Percentiles rank a stretch among this genome's conserved stretches.
Evolutionary conservation across 1,284 basidiomycete species (phyloP).

Genomic region (Trichosporon faecale): DNA sequence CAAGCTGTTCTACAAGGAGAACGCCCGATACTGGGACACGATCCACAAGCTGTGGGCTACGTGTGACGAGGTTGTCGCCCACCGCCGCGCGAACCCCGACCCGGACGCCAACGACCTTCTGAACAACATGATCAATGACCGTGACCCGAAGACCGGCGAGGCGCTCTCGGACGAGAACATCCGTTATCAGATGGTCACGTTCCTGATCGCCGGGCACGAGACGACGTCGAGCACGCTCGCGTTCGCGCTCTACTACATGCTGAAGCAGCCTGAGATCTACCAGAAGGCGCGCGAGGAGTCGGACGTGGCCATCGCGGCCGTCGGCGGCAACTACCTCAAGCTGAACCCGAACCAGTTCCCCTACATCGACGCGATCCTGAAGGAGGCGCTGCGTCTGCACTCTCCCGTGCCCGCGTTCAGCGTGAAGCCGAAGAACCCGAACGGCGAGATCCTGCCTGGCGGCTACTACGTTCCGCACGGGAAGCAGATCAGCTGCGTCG

Average conservation of each 20-base stretch:
- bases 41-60: slow-evolving; percentile 40
- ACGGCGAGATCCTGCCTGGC: slow-evolving; percentile 46
- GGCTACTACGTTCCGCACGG: slow-evolving; percentile 52
- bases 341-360: slow-evolving; percentile 47
- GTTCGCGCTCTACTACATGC: slow-evolving; percentile 49
- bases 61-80: slow-evolving; percentile 7
- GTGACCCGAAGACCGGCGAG: slow-evolving; percentile 56
- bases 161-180: slow-evolving; percentile 55
- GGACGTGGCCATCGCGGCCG: slow-evolving; percentile 52
- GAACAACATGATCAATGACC: slow-evolving; percentile 55
- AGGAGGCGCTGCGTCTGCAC: slow-evolving; percentile 55
- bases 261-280: slow-evolving; percentile 57
- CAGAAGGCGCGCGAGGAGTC: slow-evolving; percentile 59
- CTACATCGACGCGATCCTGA: slow-evolving; percentile 56
- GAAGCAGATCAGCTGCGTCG: slow-evolving; percentile 44
- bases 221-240: slow-evolving; percentile 52
- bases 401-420: slow-evolving; percentile 49
- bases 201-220: slow-evolving; percentile 59
- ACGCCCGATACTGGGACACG: slow-evolving; percentile 52
- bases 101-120: slow-evolving; percentile 53
- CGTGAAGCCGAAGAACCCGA: slow-evolving; percentile 48
- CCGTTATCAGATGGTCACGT: slow-evolving; percentile 56
- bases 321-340: slow-evolving; percentile 2
- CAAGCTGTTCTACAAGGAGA: slow-evolving; percentile 48
- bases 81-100: slow-evolving; percentile 1